phyloP scores from a whole-genome alignment of 2,329 filamentous ascomycete species.

The Phialemonium atrogriseum region DNA sequence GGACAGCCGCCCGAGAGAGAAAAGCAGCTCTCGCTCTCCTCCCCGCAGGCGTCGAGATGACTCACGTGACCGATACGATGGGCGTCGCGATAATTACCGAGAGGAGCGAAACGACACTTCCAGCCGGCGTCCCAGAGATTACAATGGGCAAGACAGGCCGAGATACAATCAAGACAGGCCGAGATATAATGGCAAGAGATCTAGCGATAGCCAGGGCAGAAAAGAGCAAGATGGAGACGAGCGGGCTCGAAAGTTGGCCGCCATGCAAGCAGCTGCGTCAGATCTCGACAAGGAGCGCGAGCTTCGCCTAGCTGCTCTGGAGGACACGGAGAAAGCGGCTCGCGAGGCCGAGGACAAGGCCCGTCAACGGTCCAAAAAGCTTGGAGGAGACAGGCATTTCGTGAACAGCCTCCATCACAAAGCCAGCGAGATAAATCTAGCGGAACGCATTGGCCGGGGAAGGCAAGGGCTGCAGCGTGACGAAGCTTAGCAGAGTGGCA shows the following conservation, averaged over 20 bases:
- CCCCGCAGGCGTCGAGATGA: slow-evolving; percentile 8
- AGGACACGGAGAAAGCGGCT: slow-evolving; percentile 54
- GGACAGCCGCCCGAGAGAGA: slow-evolving; percentile 7
- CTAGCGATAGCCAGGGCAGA: slow-evolving; percentile 12
- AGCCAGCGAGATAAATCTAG: slow-evolving; percentile 41
- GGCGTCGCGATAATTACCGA: slow-evolving; percentile 9
- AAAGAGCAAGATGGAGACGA: slow-evolving; percentile 39
- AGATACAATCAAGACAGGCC: slow-evolving; percentile 6
- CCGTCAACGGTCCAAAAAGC: slow-evolving; percentile 49
- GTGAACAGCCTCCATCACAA: slow-evolving; percentile 55
- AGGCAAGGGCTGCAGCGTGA: slow-evolving; percentile 36
- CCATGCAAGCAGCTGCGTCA: slow-evolving; percentile 64
- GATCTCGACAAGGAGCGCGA: slow-evolving; percentile 65
- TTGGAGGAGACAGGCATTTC: slow-evolving; percentile 57
- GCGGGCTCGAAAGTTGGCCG: slow-evolving; percentile 58
- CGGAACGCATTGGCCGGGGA: slow-evolving; percentile 41
- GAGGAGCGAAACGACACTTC: slow-evolving; percentile 8
- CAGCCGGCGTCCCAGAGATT: slow-evolving; percentile 1
- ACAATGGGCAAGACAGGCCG: not conserved
- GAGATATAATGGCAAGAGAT: slow-evolving; percentile 12
- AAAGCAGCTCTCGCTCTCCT: slow-evolving; percentile 2
- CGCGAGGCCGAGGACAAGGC: slow-evolving; percentile 59
- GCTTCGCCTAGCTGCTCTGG: slow-evolving; percentile 57
- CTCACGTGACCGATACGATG: slow-evolving; percentile 4
- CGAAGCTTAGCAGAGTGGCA: slow-evolving; percentile 25